These are phyloP conservation scores for Aspergillus terreus DNA, from an alignment of 2,329 filamentous ascomycete species.

Conservation along the genomic window DNA sequence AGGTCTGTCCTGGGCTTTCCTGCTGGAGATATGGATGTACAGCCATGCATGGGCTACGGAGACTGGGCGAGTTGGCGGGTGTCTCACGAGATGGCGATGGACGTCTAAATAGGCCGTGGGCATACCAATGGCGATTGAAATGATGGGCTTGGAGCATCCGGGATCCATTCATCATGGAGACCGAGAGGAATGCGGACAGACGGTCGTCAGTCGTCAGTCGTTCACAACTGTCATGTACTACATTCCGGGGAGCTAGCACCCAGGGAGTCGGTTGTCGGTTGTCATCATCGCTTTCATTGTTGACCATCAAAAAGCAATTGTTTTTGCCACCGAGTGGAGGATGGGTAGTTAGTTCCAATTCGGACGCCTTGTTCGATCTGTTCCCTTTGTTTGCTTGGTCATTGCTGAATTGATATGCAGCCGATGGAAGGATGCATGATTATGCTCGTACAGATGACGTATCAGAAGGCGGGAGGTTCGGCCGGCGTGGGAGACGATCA, in stretches of 20 bases:
- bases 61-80: too few relatives aligned
- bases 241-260: background rate
- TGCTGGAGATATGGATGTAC: background rate
- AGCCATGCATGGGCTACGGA: background rate
- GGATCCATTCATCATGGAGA: background rate
- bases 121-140: too few relatives aligned
- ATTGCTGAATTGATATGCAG: background rate
- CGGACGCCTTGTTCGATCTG: background rate
- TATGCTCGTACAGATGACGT: background rate
- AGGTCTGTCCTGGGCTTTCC: too few relatives aligned
- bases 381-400: background rate
- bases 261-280: too few relatives aligned
- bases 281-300: too few relatives aligned
- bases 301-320: too few relatives aligned
- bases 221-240: background rate
- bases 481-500: too few relatives aligned
- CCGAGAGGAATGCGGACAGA: background rate
- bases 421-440: background rate
- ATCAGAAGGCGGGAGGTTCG: background rate
- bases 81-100: too few relatives aligned
- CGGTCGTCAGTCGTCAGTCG: background rate
- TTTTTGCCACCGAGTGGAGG: background rate
- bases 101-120: too few relatives aligned
- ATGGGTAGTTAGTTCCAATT: background rate
- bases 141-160: background rate